Conservation (phyloP, 345 rosid species). For the rapeseed (Brassica napus) region DNA sequence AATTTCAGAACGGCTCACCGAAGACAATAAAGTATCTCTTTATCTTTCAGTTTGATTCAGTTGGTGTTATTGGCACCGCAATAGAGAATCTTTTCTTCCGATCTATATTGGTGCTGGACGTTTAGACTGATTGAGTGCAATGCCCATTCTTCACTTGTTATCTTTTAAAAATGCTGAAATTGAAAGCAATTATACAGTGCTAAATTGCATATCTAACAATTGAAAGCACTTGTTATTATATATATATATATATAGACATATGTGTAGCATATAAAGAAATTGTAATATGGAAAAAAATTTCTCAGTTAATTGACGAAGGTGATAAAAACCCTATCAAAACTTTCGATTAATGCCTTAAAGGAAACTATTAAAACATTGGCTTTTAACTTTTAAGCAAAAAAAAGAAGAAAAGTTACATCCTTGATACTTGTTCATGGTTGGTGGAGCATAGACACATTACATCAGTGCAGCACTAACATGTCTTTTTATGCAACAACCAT, state of each 20-base stretch:
- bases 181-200: background rate
- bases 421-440: constrained; percentile 9
- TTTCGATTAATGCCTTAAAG: too few species aligned
- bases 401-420: too few species aligned
- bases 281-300: background rate
- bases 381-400: too few species aligned
- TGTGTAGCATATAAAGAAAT: too few species aligned
- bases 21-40: constrained; percentile 8
- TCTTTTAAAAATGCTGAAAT: background rate
- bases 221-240: too few species aligned
- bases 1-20: background rate
- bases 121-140: background rate
- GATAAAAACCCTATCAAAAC: background rate
- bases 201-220: background rate
- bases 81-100: background rate
- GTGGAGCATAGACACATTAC: constrained; percentile 14
- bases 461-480: constrained; percentile 13
- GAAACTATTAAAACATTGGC: too few species aligned
- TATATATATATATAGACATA: too few species aligned
- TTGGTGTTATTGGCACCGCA: background rate
- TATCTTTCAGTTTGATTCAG: background rate
- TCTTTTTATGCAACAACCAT: background rate
- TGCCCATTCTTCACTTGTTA: background rate
- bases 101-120: background rate
- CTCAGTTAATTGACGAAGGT: background rate